Evolutionary conservation across 2,329 filamentous ascomycete genomes (phyloP), one percentile per base, ranked within the genome.

Genomic region (Acarospora socialis): DNA sequence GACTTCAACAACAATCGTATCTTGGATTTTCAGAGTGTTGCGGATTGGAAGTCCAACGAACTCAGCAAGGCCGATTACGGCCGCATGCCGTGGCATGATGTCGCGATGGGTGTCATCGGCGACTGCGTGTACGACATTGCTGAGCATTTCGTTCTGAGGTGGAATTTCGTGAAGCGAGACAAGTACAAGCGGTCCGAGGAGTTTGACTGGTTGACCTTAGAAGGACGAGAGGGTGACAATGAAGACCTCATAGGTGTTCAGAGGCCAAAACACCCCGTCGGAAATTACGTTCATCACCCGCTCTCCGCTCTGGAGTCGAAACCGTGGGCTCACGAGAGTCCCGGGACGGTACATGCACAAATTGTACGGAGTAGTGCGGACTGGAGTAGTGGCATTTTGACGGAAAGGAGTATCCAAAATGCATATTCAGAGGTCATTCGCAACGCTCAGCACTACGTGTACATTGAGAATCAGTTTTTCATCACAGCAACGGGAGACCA

Each of bases 401-500:
- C 66, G 0, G 84, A 92, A 38, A 77, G 82, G 44, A 84, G 77
- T 30, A 92, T 92, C 36, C 81, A 90, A 44, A 92, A 83, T 45
- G 82, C 84, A 0, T 92, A 92, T 55, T 70, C 63, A 13, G 82
- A 93, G 41, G 61, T 92, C 18, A 95, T 95, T 46, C 66, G 77
- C 30, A 82, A 81, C 31, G 87, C 87, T 0, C 63, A 94, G 55
- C 87, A 95, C 51, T 94, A 74, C 45, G 79, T 98, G 15, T 98
- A 95, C 59, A 93, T 98, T 38, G 90, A 98, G 54, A 95, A 95
- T 48, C 90, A 98, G 48, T 95, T 95, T 61, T 98, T 95, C 65
- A 94, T 92, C 50, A 92, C 84, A 1, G 81, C 90, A 0, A 95
- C 87, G 0, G 83, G 83, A 6, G 77, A 90, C n/a, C 57, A 93